These are phyloP conservation scores for Stephania cephalantha DNA, from an alignment of 164 flowering plant genomes.

Conservation along the genomic window DNA sequence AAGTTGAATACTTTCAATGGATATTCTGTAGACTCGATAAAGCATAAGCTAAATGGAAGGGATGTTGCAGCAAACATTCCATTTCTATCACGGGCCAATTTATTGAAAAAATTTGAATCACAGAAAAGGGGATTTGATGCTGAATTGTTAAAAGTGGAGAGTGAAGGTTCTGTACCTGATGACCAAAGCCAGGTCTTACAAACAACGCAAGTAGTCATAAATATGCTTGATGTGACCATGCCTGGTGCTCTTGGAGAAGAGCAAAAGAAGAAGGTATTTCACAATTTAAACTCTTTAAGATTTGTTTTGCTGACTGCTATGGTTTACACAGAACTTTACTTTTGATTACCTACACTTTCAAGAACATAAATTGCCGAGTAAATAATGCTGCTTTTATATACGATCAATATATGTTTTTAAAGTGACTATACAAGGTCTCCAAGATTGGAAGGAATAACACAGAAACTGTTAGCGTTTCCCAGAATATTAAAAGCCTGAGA, in stretches of 20 bases:
- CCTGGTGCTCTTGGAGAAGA: constrained; percentile 74
- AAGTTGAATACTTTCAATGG: constrained; percentile 24
- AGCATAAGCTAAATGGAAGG: constrained; percentile 23
- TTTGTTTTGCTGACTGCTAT: not conserved
- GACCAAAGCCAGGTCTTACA: constrained; percentile 67
- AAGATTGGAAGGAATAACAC: not conserved
- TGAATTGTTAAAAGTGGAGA: constrained; percentile 28
- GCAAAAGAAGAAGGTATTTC: constrained; percentile 71
- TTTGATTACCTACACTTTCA: not conserved
- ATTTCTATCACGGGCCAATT: constrained; percentile 16
- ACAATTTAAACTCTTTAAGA: not conserved
- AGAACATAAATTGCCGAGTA: not conserved
- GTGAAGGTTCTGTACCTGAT: constrained; percentile 25
- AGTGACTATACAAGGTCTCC: not conserved
- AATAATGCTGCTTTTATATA: not conserved
- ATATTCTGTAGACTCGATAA: constrained; percentile 18
- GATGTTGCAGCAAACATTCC: constrained; percentile 13
- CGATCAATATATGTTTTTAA: not conserved
- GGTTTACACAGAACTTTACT: not conserved
- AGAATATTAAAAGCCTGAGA: not conserved
- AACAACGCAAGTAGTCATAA: constrained; percentile 73
- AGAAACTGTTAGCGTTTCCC: not conserved
- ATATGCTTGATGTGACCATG: constrained; percentile 82
- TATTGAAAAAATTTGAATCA: constrained; percentile 12
- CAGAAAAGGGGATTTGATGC: constrained; percentile 27